Base-by-base conservation (phyloP, 108 stramenopile species). In the Skeletonema tropicum region DNA sequence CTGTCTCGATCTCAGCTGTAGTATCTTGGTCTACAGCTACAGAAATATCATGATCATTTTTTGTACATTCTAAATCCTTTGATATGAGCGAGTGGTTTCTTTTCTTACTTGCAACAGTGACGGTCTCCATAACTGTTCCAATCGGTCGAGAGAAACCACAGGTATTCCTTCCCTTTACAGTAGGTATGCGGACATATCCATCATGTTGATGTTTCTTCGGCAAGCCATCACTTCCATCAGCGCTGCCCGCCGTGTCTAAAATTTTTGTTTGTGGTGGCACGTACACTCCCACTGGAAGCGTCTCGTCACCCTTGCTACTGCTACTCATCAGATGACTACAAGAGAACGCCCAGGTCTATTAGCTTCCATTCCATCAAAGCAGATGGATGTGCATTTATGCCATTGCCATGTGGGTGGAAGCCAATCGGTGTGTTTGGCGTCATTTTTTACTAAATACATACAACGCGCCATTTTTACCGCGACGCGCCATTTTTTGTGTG, bases 131-230 rank as follows among this genome's bases (percentile, higher is more conserved):
- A 69, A 33, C 55, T 12, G 25, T 12, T 23, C 66, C 55, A 13
- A 84, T 33, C 2, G 79, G 52, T 31, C 81, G 77, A 23, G 89
- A 76, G 14, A 86, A 79, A 25, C 90, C 90, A 61, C 87, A 90
- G 7, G 74, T 73, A 17, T 88, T 60, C 38, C 89, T 92, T 10
- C 91, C 87, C 58, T 70, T 87, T 9, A 64, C 52, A 36, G 81
- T 60, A 25, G 80, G 69, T 17, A 91, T 66, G 11, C 77, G 76
- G n/a, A 91, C 74, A 61, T 71, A 75, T 11, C 80, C 80, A 6
- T 60, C 63, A 19, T 69, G 67, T 15, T 74, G 33, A 21, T 66
- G 33, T 14, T 35, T 31, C 15, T 57, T 15, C 29, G n/a, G 17
- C 8, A 26, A 32, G 60, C 9, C 62, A 31, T 57, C 58, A 10